A percentile compares a stretch with the other conserved stretches of the same genome.
Conservation (phyloP, 2,329 filamentous ascomycete genomes). For the Colletotrichum echinochloae region DNA sequence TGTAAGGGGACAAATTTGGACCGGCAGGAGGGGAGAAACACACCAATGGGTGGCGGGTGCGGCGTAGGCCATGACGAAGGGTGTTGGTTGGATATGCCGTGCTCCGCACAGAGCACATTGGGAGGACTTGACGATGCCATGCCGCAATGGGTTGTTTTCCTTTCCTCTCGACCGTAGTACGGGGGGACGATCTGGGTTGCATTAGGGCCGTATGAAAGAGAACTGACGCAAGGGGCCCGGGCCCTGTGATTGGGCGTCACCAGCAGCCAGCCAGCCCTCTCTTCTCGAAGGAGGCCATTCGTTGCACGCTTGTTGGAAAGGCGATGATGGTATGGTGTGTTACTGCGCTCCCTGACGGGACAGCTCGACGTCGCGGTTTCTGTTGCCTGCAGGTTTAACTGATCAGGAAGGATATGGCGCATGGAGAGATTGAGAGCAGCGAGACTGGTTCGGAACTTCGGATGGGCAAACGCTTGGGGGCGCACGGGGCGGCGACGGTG, state of each 20-base stretch:
- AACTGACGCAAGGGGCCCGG: conserved; percentile 35
- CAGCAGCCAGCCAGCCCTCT: not conserved
- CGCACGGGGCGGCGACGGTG: conserved; percentile 31
- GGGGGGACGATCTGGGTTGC: conserved; percentile 28
- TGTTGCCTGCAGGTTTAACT: not conserved
- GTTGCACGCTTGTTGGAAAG: too few relatives aligned
- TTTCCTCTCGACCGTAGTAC: not conserved
- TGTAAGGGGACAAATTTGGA: conserved; percentile 2
- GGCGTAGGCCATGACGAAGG: conserved; percentile 8
- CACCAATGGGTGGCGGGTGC: conserved; percentile 11
- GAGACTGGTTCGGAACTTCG: not conserved
- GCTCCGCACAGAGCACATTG: not conserved
- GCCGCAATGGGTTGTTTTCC: conserved; percentile 6
- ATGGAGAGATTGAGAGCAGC: not conserved
- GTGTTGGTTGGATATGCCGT: not conserved
- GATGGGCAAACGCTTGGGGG: conserved; percentile 7
- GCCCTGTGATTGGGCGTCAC: conserved; percentile 22
- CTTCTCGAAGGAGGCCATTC: not conserved
- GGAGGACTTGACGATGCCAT: conserved; percentile 14
- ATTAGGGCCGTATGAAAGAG: conserved; percentile 30
- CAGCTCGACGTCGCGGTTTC: not conserved
- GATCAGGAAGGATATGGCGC: not conserved
- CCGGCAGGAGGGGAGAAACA: not conserved
- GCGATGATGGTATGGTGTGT: too few relatives aligned
- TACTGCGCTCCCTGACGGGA: not conserved